These are phyloP conservation scores for Penicillium sp. DNA, from an alignment of 2,329 filamentous ascomycete genomes.

Conservation along the genomic window DNA sequence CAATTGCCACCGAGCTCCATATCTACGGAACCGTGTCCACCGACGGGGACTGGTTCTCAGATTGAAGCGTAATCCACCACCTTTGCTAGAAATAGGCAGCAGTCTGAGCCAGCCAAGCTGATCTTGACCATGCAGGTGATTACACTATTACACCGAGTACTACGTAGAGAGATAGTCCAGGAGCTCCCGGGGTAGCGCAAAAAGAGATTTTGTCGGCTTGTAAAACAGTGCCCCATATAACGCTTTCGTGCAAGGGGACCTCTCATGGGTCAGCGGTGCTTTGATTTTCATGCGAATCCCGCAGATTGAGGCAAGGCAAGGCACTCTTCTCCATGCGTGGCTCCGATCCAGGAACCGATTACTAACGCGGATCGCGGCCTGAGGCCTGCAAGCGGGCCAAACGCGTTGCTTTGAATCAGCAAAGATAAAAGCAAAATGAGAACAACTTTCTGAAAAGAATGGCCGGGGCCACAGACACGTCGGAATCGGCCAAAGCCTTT, in stretches of 20 bases:
- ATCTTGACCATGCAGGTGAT: background rate
- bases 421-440: background rate
- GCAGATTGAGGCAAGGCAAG: background rate
- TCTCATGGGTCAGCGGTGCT: background rate
- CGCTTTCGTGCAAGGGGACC: slow-evolving; percentile 3
- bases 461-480: slow-evolving; percentile 23
- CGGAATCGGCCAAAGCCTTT: slow-evolving; percentile 24
- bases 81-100: background rate
- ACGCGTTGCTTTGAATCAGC: background rate
- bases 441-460: background rate
- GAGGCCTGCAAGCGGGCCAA: background rate
- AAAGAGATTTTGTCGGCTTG: background rate
- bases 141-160: background rate
- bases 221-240: background rate
- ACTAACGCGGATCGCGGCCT: background rate
- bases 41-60: background rate
- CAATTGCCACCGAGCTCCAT: background rate
- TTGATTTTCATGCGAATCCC: background rate
- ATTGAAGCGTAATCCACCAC: background rate
- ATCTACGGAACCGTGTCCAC: background rate
- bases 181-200: background rate
- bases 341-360: slow-evolving; percentile 2
- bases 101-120: background rate
- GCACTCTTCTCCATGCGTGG: background rate
- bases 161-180: background rate